A percentile compares a stretch with the other conserved stretches of the same genome.
Evolutionary conservation across 1,284 basidiomycete genomes (phyloP).

Genomic region (Neolentinus lepideus): DNA sequence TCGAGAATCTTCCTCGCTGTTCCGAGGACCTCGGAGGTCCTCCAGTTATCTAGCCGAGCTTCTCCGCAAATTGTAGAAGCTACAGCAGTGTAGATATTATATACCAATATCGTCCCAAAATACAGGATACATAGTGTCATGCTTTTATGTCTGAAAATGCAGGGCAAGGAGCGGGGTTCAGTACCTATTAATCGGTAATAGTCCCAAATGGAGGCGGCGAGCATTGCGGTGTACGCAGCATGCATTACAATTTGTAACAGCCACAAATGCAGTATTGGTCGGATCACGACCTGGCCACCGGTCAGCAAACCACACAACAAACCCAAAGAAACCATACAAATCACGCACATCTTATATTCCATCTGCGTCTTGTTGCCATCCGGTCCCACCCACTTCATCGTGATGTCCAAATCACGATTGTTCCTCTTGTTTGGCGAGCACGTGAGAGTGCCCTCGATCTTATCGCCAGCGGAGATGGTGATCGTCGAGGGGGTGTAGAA

Average conservation of each 20-base stretch:
- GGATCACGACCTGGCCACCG: slow-evolving; percentile 63
- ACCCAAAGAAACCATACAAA: slow-evolving; percentile 19
- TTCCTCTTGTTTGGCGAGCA: slow-evolving; percentile 88
- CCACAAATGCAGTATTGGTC: not conserved
- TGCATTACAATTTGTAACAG: too few species aligned
- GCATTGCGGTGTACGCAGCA: not conserved
- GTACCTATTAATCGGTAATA: not conserved
- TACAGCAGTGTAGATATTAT: not conserved
- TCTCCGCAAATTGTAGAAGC: not conserved
- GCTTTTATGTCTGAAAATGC: not conserved
- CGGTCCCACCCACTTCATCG: slow-evolving; percentile 58
- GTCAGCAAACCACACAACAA: slow-evolving; percentile 40
- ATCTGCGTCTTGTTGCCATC: slow-evolving; percentile 32
- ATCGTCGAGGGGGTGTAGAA: slow-evolving; percentile 88
- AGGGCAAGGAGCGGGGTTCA: not conserved
- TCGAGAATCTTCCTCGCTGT: not conserved
- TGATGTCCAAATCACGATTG: slow-evolving; percentile 90
- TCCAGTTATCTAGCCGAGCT: not conserved
- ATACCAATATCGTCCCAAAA: not conserved
- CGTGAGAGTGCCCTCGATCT: slow-evolving; percentile 61
- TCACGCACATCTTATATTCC: slow-evolving; percentile 77
- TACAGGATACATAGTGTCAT: not conserved
- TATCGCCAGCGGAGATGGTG: slow-evolving; percentile 60
- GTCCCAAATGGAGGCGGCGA: not conserved
- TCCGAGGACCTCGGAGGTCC: not conserved